Evolutionary conservation across 768 basidiomycete species (phyloP).

Genomic region (Phaffia tasmanica): DNA sequence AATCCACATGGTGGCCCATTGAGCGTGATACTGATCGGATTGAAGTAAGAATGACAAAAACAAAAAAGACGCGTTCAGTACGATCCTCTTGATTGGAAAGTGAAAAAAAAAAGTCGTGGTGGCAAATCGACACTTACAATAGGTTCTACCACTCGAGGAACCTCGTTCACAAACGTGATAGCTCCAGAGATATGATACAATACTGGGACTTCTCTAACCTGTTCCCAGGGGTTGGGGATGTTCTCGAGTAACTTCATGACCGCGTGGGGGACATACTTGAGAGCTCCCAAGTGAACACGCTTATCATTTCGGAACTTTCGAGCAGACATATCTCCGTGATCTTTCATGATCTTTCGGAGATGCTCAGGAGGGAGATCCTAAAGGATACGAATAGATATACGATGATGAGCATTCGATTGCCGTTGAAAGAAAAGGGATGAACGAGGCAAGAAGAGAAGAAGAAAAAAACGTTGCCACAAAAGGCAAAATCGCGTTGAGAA

Average conservation of each 20-base stretch:
- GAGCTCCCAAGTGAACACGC: conserved; percentile 93
- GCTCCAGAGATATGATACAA: conserved; percentile 98
- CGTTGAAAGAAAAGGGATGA: neutral
- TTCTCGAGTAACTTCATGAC: conserved; percentile 99
- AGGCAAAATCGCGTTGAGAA: too few species aligned
- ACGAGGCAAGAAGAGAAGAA: neutral
- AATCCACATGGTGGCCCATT: conserved; percentile 99
- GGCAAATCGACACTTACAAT: conserved; percentile 41
- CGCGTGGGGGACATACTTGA: conserved; percentile 93
- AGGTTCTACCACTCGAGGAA: conserved; percentile 91
- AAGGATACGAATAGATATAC: neutral
- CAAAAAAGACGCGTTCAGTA: neutral
- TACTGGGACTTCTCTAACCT: conserved; percentile 97
- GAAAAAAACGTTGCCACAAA: neutral
- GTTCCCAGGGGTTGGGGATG: conserved; percentile 95
- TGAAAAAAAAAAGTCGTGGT: neutral
- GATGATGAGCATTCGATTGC: neutral
- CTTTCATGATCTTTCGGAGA: conserved; percentile 98
- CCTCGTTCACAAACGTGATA: conserved; percentile 98
- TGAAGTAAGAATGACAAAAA: neutral
- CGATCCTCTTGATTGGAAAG: neutral
- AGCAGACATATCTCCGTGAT: conserved; percentile 99
- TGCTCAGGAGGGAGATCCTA: conserved; percentile 94
- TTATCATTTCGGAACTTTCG: conserved; percentile 99
- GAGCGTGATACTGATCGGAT: conserved; percentile 65